Conservation (phyloP, 768 basidiomycete species). For the Russula sp. region DNA sequence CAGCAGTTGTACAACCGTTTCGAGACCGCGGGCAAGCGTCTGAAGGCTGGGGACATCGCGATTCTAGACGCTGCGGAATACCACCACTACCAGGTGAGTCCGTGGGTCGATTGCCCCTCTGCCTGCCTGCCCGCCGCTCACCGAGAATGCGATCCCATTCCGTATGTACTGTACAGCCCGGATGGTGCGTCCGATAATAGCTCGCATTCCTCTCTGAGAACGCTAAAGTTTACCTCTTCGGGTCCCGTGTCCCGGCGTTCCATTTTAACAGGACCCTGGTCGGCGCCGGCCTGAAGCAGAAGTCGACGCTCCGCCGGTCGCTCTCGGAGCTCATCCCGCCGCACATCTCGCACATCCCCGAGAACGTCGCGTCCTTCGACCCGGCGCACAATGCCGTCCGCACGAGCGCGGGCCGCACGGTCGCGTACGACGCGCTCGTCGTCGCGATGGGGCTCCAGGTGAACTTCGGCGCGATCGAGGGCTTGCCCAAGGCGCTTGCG, state of each 20-base stretch:
- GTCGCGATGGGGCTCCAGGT: conserved; percentile 86
- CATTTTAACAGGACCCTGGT: conserved; percentile 69
- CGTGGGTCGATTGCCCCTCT: neutral
- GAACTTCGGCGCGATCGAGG: conserved; percentile 73
- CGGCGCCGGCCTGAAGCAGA: conserved; percentile 75
- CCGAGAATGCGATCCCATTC: conserved; percentile 13
- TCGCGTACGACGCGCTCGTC: conserved; percentile 81
- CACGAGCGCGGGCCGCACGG: conserved; percentile 59
- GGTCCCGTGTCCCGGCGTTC: neutral
- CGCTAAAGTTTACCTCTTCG: neutral
- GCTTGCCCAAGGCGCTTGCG: conserved; percentile 69
- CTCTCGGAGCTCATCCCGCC: conserved; percentile 67
- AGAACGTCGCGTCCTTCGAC: conserved; percentile 67
- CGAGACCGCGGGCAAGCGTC: conserved; percentile 55
- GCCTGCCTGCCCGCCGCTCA: neutral
- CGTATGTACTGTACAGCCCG: conserved; percentile 51
- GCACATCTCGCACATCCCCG: conserved; percentile 63
- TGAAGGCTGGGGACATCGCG: conserved; percentile 73
- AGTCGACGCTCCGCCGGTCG: conserved; percentile 60
- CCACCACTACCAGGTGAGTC: conserved; percentile 79
- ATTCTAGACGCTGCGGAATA: conserved; percentile 77
- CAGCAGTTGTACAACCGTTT: conserved; percentile 85
- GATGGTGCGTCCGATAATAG: conserved; percentile 54
- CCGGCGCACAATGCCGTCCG: conserved; percentile 70
- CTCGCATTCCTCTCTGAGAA: neutral